These are phyloP conservation scores for Colletotrichum zoysiae DNA, from an alignment of 2,329 filamentous ascomycete species.

Conservation along the genomic window DNA sequence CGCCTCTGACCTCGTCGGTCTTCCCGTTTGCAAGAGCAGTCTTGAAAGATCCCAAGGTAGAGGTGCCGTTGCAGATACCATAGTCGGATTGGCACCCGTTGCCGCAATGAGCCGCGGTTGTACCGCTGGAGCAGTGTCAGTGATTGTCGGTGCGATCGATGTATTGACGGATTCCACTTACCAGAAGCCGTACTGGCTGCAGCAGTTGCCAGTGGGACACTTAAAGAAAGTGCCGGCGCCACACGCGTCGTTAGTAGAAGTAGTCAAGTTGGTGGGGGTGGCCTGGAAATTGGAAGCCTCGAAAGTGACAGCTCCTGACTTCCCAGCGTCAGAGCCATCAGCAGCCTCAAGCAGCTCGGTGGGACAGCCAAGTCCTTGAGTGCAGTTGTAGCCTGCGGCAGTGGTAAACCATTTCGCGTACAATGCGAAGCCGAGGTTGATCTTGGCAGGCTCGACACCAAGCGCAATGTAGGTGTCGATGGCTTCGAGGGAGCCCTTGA, in stretches of 20 bases:
- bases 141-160: fast-evolving
- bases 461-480: slow-evolving; percentile 70
- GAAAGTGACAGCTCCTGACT: slow-evolving; percentile 56
- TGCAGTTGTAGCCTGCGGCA: slow-evolving; percentile 60
- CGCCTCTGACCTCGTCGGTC: slow-evolving; percentile 62
- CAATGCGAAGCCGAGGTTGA: slow-evolving; percentile 77
- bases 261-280: slow-evolving; percentile 33
- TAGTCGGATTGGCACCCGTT: slow-evolving; percentile 37
- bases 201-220: slow-evolving; percentile 33
- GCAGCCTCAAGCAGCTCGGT: slow-evolving; percentile 71
- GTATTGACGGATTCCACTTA: neutral
- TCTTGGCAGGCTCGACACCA: slow-evolving; percentile 66
- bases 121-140: slow-evolving; percentile 1
- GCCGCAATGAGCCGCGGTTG: slow-evolving; percentile 30
- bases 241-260: slow-evolving; percentile 23
- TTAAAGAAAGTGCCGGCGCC: slow-evolving; percentile 35
- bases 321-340: slow-evolving; percentile 69
- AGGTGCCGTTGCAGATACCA: slow-evolving; percentile 36
- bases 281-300: slow-evolving; percentile 50
- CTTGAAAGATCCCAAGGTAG: slow-evolving; percentile 52
- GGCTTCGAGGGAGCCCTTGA: slow-evolving; percentile 65
- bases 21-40: slow-evolving; percentile 56
- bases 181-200: slow-evolving; percentile 39
- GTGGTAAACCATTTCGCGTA: slow-evolving; percentile 77
- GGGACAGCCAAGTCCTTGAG: slow-evolving; percentile 67